Evolutionary conservation across 371 early-diverging fungal species (phyloP).

Genomic region (Batkoa obscura): DNA sequence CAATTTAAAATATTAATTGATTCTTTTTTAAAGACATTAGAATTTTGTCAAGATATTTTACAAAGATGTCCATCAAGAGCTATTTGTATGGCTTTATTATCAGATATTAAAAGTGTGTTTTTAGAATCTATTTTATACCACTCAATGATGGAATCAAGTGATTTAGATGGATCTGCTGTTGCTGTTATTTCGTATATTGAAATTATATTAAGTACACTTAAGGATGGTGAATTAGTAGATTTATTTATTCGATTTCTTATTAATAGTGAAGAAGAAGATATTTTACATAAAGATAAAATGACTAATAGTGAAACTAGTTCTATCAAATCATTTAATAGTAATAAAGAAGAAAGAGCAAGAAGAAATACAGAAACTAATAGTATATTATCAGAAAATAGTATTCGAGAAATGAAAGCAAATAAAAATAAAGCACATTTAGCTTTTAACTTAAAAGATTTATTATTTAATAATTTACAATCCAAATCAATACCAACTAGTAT

Average conservation of each 20-base stretch:
- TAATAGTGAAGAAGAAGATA: conserved; percentile 32
- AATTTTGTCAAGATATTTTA: conserved; percentile 71
- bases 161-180: conserved; percentile 78
- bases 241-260: conserved; percentile 56
- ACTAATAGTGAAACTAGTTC: background rate
- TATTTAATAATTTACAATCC: conserved; percentile 51
- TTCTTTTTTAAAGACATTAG: conserved; percentile 51
- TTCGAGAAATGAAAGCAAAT: background rate
- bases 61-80: conserved; percentile 52
- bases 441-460: conserved; percentile 38
- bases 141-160: conserved; percentile 66
- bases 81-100: conserved; percentile 39
- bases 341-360: background rate
- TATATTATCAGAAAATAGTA: background rate
- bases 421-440: background rate
- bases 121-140: conserved; percentile 73
- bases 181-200: conserved; percentile 78
- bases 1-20: conserved; percentile 57
- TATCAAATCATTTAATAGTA: background rate
- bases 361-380: conserved; percentile 9
- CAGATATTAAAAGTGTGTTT: conserved; percentile 50
- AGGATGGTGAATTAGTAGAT: conserved; percentile 51
- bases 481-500: conserved; percentile 55
- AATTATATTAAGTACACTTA: conserved; percentile 48
- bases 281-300: background rate